Conservation (phyloP, 805 yeast genomes). For the Kodamaea neixiangensis region DNA sequence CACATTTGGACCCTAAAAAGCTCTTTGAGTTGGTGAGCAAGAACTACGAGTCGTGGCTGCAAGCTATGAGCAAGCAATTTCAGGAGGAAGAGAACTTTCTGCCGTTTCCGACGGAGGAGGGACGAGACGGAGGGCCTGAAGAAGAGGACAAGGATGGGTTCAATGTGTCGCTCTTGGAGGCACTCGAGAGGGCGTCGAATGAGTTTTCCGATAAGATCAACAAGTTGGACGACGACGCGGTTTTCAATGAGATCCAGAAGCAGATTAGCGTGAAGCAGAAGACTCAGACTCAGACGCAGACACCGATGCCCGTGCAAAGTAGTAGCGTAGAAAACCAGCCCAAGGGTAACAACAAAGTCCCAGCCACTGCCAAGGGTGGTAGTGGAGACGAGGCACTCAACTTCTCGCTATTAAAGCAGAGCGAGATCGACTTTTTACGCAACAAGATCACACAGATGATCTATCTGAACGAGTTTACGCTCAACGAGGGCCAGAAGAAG, state of each 20-base stretch:
- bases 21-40: constrained; percentile 35
- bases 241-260: constrained; percentile 13
- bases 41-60: constrained; percentile 43
- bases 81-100: constrained; percentile 26
- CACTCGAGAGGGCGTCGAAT: constrained; percentile 29
- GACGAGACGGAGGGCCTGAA: constrained; percentile 8
- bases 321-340: no score
- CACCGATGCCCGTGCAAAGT: no score
- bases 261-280: constrained; percentile 6
- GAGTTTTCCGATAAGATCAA: constrained; percentile 19
- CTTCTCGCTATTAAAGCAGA: constrained; percentile 21
- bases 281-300: background rate
- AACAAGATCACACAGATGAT: constrained; percentile 28
- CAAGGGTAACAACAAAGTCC: background rate
- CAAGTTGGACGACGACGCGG: constrained; percentile 13
- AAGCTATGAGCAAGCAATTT: constrained; percentile 28
- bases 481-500: constrained; percentile 4
- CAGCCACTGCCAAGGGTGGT: background rate
- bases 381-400: constrained; percentile 1
- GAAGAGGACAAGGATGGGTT: constrained; percentile 22
- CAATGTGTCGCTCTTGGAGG: constrained; percentile 31
- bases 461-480: constrained; percentile 14
- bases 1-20: constrained; percentile 24
- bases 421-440: constrained; percentile 31
- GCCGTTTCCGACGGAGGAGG: constrained; percentile 31